Evolutionary conservation across 1,284 basidiomycete species (phyloP), one percentile per base, ranked within the genome.

Genomic region (Cutaneotrichosporon cutaneum): DNA sequence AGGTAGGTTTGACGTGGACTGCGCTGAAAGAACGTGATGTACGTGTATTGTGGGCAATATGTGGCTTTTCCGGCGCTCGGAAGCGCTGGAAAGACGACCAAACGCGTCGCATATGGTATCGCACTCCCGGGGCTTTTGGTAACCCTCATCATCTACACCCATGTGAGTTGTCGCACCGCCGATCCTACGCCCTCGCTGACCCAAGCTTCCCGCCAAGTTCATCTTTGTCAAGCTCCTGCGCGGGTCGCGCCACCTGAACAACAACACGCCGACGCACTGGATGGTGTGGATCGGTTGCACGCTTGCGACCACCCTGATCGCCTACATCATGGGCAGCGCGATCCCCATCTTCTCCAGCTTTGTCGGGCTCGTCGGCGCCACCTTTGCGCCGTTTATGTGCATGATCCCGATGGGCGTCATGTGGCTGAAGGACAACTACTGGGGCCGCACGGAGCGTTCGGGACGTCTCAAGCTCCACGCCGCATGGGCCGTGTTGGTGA

Each of bases 71-170:
- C 77, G 1, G 77, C 77, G 3, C 72, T 78, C 44, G 77, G 77
- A 1, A 71, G 70, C 5, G 76, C 77, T 21, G 80, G 80, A 54
- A 78, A 80, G 69, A 73, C 73, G 48, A 64, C n/a, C n/a, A n/a
- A n/a, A n/a, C n/a, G n/a, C n/a, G n/a, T 81, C 55, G 67, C 68
- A 24, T 81, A 80, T 64, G 79, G 77, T 18, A 64, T 81, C 30
- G 77, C 79, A 16, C 56, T 80, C 10, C 77, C 77, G 9, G 77
- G 74, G 21, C 62, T 68, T 56, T 44, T 63, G 32, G 67, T 76
- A 24, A 68, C 59, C 39, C 51, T 58, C 55, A 63, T 33, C 62
- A 63, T 60, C 62, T 58, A 54, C 60, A 66, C 45, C 61, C 59
- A 74, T 68, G 56, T 51, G 14, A 48, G 47, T 26, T 48, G 5